Conservation (phyloP, 495 filamentous ascomycete species). For the Aspergillus sclerotioniger region DNA sequence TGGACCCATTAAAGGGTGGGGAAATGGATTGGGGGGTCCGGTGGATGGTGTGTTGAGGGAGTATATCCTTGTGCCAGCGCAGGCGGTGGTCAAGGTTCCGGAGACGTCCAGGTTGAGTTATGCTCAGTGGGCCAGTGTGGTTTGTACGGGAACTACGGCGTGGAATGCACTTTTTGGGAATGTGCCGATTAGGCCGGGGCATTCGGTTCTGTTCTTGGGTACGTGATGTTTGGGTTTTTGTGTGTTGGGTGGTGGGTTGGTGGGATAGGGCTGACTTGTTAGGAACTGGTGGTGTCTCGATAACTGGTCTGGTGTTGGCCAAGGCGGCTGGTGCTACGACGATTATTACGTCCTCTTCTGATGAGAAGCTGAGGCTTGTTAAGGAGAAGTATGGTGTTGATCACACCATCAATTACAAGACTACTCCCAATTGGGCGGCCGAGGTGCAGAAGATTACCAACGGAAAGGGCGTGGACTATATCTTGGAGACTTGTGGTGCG, state of each 20-base stretch:
- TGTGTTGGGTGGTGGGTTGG: not conserved
- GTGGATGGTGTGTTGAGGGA: slow-evolving; percentile 63
- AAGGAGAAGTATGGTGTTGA: slow-evolving; percentile 21
- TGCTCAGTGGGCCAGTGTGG: slow-evolving; percentile 56
- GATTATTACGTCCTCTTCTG: slow-evolving; percentile 30
- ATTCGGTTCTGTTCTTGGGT: slow-evolving; percentile 66
- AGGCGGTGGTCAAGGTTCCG: slow-evolving; percentile 61
- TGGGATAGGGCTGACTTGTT: not conserved
- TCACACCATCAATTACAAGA: slow-evolving; percentile 32
- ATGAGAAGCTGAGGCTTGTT: slow-evolving; percentile 25
- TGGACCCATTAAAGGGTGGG: slow-evolving; percentile 37
- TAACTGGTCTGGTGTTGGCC: slow-evolving; percentile 28
- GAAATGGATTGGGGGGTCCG: slow-evolving; percentile 59
- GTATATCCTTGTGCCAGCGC: slow-evolving; percentile 60
- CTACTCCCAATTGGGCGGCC: slow-evolving; percentile 28
- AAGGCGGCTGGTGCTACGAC: slow-evolving; percentile 26
- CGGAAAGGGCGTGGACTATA: slow-evolving; percentile 57
- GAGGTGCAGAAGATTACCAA: slow-evolving; percentile 41
- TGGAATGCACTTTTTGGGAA: slow-evolving; percentile 75
- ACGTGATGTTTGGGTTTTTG: slow-evolving; percentile 15
- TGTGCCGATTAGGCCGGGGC: slow-evolving; percentile 46
- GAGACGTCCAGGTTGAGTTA: slow-evolving; percentile 49
- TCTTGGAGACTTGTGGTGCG: slow-evolving; percentile 63
- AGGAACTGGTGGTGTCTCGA: slow-evolving; percentile 38
- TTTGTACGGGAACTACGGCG: slow-evolving; percentile 58